Conservation (phyloP, 257 asterid species). For the Penstemon davidsonii region DNA sequence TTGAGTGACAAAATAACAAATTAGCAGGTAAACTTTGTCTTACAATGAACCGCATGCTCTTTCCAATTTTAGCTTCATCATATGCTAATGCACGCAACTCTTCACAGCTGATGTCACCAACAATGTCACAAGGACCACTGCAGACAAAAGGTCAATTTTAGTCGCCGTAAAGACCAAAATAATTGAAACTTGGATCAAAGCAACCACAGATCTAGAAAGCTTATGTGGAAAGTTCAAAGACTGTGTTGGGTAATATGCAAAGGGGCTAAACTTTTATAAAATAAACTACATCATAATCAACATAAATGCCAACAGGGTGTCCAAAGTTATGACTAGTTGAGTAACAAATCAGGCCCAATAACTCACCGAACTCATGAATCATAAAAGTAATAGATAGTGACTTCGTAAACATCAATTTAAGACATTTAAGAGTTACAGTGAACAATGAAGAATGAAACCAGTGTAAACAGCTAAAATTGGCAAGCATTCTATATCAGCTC, state of each 20-base stretch:
- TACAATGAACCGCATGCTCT: constrained; percentile 72
- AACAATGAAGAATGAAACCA: too few relatives aligned
- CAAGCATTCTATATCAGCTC: too few relatives aligned
- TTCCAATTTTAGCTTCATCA: constrained; percentile 74
- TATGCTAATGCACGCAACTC: constrained; percentile 89
- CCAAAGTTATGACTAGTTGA: not conserved
- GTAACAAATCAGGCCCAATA: not conserved
- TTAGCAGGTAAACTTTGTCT: constrained; percentile 33
- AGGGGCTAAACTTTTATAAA: constrained; percentile 1
- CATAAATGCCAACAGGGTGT: too few relatives aligned
- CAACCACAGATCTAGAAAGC: constrained; percentile 12
- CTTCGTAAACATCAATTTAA: too few relatives aligned
- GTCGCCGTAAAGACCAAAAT: constrained; percentile 6
- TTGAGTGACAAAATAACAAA: constrained; percentile 23
- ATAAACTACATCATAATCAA: too few relatives aligned
- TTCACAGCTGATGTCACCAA: constrained; percentile 83
- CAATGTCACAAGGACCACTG: constrained; percentile 92
- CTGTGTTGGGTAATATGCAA: not conserved
- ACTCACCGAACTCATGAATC: not conserved
- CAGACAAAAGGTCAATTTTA: constrained; percentile 29
- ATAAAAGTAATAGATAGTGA: not conserved
- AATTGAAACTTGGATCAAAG: constrained; percentile 18
- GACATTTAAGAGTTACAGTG: too few relatives aligned
- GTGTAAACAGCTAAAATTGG: too few relatives aligned
- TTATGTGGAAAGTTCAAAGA: constrained; percentile 5